Percentiles rank a stretch among this genome's conserved stretches.
Conservation (phyloP, 257 asterid genomes). For the Solanum chmielewskii region DNA sequence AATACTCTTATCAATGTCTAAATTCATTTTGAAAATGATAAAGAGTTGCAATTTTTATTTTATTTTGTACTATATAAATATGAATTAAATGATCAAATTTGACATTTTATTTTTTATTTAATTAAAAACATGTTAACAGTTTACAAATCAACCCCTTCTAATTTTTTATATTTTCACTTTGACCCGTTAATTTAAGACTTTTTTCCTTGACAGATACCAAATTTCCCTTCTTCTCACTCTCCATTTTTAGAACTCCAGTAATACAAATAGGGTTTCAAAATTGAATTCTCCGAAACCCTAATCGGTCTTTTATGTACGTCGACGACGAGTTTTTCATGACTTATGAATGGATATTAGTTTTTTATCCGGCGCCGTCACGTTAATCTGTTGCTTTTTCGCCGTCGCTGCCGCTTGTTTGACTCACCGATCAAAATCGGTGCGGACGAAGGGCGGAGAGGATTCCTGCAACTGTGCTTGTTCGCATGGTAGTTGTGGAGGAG, state of each 20-base stretch:
- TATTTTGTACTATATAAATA: no score
- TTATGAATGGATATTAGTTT: slow-evolving; percentile 50
- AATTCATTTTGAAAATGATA: no score
- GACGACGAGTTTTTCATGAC: slow-evolving; percentile 28
- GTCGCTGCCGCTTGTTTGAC: slow-evolving; percentile 25
- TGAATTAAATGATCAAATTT: neutral
- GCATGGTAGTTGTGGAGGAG: slow-evolving; percentile 3
- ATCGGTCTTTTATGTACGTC: slow-evolving; percentile 23
- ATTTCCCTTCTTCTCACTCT: neutral
- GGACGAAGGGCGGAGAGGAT: slow-evolving; percentile 5
- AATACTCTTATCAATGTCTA: neutral
- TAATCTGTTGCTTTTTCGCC: slow-evolving; percentile 35
- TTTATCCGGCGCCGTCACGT: slow-evolving; percentile 25
- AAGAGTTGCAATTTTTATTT: neutral
- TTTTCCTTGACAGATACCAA: neutral
- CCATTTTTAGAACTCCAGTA: neutral
- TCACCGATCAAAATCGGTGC: slow-evolving; percentile 17
- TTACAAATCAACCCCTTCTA: neutral
- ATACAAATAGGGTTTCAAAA: neutral
- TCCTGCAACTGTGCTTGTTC: neutral
- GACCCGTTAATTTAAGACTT: neutral
- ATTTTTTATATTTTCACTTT: neutral
- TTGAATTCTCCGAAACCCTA: neutral
- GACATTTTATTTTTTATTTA: neutral
- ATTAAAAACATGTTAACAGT: neutral